Base-by-base conservation (phyloP, 495 filamentous ascomycete genomes). In the Trypethelium eluteriae region DNA sequence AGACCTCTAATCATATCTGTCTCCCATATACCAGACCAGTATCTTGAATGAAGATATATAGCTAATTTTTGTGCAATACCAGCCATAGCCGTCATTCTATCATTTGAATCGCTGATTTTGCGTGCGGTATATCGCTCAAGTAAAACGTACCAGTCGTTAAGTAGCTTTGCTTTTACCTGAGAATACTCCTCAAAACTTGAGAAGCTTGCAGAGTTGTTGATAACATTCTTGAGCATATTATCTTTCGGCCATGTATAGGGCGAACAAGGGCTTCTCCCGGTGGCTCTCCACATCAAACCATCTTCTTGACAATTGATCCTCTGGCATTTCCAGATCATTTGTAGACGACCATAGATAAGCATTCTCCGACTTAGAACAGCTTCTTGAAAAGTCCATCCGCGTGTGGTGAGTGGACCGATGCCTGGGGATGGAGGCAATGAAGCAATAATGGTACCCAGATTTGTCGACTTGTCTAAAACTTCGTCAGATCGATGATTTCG, bases 311-410 rank as follows among this genome's bases (percentile, higher is more conserved):
- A 5, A 0, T 53, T n/a, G 9, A 53, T 14, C n/a, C n/a, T 18
- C 49, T n/a, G 49, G 16, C 49, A 53, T 25, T 53, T 53, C 49
- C 49, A 53, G 11, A 53, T 53, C 5, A 53, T 25, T n/a, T 53
- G 49, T 5, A 2, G 5, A 14, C 18, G 10, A 5, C 49, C 49
- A 53, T 53, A 53, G 9, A 53, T 25, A 5, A 53, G 11, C 5
- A 53, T n/a, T 25, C 49, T 53, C 5, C 18, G 49, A 18, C 49
- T 53, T 5, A 53, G 49, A 5, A 53, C 10, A n/a, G 49, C 49
- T 18, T 53, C 49, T 53, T 53, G 49, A 53, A 53, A 53, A 5
- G 49, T 53, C 49, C 49, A 53, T 5, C 49, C 49, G 5, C 49
- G 49, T n/a, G 49, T 53, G 10, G 16, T 14, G 11, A 53, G 49